A percentile compares a stretch with the other conserved stretches of the same genome.
These are phyloP conservation scores for Aspergillus haitiensis DNA, from an alignment of 495 filamentous ascomycete genomes.

Conservation along the genomic window DNA sequence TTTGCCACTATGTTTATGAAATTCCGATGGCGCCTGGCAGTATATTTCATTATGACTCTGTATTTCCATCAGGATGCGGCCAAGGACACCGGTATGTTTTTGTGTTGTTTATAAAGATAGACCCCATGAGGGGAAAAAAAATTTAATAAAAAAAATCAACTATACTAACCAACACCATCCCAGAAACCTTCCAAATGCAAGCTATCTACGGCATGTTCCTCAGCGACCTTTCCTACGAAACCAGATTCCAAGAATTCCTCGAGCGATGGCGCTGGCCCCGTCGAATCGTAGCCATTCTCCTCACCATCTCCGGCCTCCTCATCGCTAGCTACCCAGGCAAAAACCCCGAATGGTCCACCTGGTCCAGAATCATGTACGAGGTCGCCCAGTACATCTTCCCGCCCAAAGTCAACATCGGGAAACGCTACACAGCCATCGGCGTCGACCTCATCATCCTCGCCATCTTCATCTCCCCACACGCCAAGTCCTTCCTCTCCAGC, in stretches of 20 bases:
- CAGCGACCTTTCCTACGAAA: conserved; percentile 58
- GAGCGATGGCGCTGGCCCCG: conserved; percentile 47
- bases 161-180: conserved; percentile 21
- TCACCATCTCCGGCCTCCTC: conserved; percentile 52
- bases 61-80: conserved; percentile 53
- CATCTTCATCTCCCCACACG: conserved; percentile 57
- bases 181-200: conserved; percentile 55
- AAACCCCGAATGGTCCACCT: conserved; percentile 55
- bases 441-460: conserved; percentile 58
- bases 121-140: neutral
- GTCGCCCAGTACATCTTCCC: conserved; percentile 56
- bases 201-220: conserved; percentile 65
- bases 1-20: conserved; percentile 57
- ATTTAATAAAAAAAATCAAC: neutral
- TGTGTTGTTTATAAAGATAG: neutral
- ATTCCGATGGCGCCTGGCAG: conserved; percentile 55
- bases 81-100: conserved; percentile 29
- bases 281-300: conserved; percentile 43
- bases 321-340: conserved; percentile 62
- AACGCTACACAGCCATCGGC: conserved; percentile 57
- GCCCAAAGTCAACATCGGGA: conserved; percentile 49
- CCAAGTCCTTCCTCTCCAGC: conserved; percentile 56
- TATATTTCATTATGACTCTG: conserved; percentile 50
- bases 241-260: conserved; percentile 52
- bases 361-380: conserved; percentile 55